Evolutionary conservation across 768 basidiomycete genomes (phyloP).

Genomic region (Baorangia bicolor): DNA sequence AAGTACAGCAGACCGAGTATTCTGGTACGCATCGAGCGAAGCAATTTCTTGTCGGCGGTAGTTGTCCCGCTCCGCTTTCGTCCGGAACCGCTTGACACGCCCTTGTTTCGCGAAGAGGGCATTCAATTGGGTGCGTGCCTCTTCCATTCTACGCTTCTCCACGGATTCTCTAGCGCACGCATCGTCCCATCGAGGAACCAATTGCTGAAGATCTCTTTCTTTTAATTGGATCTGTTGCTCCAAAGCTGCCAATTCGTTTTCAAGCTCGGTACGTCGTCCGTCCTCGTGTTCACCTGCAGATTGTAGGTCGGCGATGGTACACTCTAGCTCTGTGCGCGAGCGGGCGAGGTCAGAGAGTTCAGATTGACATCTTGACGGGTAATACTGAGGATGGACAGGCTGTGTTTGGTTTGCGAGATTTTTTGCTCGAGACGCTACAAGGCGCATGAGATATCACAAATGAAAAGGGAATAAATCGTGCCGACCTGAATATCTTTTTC

Average conservation of each 20-base stretch:
- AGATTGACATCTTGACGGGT: constrained; percentile 70
- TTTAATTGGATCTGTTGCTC: constrained; percentile 61
- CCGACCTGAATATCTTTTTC: constrained; percentile 84
- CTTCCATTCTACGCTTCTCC: constrained; percentile 70
- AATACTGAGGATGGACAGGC: constrained; percentile 63
- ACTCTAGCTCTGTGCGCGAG: constrained; percentile 82
- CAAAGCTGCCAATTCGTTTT: constrained; percentile 61
- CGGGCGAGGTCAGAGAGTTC: constrained; percentile 89
- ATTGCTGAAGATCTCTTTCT: constrained; percentile 56
- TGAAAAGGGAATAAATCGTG: background rate
- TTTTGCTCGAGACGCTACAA: constrained; percentile 70
- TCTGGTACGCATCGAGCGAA: constrained; percentile 60
- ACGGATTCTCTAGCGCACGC: constrained; percentile 48
- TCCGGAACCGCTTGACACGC: constrained; percentile 79
- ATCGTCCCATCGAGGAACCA: constrained; percentile 72
- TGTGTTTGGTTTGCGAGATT: constrained; percentile 68
- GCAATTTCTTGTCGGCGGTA: constrained; percentile 80
- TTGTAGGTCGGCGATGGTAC: constrained; percentile 74
- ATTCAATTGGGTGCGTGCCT: constrained; percentile 65
- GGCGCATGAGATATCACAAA: background rate
- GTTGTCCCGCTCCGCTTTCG: constrained; percentile 78
- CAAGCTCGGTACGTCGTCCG: constrained; percentile 59
- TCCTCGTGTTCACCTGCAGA: constrained; percentile 63
- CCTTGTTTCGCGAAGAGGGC: constrained; percentile 90
- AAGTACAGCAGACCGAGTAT: constrained; percentile 55